Conservation (phyloP, 2,329 filamentous ascomycete species). For the Xylariaceae sp. region DNA sequence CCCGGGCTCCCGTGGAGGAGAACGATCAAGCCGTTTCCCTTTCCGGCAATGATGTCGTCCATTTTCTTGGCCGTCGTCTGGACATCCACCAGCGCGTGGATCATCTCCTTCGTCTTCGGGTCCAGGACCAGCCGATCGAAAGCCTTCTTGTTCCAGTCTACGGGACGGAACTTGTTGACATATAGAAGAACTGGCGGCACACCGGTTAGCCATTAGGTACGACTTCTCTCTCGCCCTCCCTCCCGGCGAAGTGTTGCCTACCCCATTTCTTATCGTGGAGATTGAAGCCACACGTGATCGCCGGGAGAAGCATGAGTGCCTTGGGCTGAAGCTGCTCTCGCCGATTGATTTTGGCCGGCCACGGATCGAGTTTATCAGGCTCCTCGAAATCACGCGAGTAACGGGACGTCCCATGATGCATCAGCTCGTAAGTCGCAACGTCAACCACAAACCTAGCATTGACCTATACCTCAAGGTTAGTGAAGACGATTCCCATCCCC, state of each 20-base stretch:
- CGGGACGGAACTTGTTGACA: not conserved
- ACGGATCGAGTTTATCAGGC: not conserved
- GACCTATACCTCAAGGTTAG: not conserved
- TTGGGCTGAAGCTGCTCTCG: not conserved
- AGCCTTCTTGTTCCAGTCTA: constrained; percentile 13
- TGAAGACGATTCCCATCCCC: not conserved
- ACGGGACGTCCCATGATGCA: not conserved
- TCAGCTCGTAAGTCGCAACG: not conserved
- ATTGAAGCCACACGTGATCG: not conserved
- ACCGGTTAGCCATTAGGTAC: no score
- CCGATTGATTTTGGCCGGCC: constrained; percentile 1
- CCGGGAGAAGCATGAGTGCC: not conserved
- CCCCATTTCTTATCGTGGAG: constrained; percentile 2
- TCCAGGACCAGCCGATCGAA: constrained; percentile 13
- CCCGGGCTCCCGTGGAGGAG: constrained; percentile 12
- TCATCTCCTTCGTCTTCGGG: constrained; percentile 11
- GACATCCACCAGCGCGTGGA: constrained; percentile 13
- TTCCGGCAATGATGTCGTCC: constrained; percentile 3
- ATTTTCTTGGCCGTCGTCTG: constrained; percentile 4
- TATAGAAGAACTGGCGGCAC: not conserved
- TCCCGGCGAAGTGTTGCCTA: not conserved
- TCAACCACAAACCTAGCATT: constrained; percentile 1
- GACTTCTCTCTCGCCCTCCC: no score
- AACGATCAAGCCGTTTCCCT: constrained; percentile 10
- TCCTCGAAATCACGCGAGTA: not conserved